A percentile compares a stretch with the other conserved stretches of the same genome.
These are phyloP conservation scores for Astrephomene gubernaculifera DNA, from an alignment of 139 green algal species.

Conservation along the genomic window DNA sequence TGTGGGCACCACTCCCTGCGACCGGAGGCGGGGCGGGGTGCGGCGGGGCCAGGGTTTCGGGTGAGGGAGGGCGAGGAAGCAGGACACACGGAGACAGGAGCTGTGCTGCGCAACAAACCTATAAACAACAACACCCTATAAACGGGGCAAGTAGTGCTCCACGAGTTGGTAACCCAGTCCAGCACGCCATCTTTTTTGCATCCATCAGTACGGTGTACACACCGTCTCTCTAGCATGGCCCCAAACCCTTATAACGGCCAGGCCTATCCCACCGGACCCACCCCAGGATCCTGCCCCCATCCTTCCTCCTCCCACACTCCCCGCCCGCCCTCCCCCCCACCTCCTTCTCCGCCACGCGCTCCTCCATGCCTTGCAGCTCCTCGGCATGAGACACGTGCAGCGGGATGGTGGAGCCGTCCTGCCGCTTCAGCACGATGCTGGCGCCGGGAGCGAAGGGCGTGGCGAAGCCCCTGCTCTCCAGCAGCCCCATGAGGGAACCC, in stretches of 20 bases:
- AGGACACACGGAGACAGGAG: no score
- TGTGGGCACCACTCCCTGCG: slow-evolving; percentile 45
- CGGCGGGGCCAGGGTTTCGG: background rate
- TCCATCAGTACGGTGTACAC: no score
- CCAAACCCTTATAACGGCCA: no score
- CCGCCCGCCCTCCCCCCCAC: background rate
- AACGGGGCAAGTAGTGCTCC: no score
- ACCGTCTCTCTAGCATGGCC: no score
- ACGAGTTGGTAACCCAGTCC: no score
- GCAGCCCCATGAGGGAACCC: slow-evolving; percentile 44
- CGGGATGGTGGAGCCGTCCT: slow-evolving; percentile 46
- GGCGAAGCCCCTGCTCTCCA: slow-evolving; percentile 46
- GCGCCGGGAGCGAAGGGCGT: slow-evolving; percentile 30
- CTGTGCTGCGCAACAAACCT: no score
- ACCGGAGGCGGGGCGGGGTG: background rate
- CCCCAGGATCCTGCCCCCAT: background rate
- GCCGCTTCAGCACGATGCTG: slow-evolving; percentile 45
- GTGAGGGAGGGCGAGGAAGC: background rate
- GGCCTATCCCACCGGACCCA: no score
- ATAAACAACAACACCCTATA: no score
- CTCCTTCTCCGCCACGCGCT: slow-evolving; percentile 21
- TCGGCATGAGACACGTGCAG: background rate
- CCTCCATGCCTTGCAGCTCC: slow-evolving; percentile 25
- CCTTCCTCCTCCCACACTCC: background rate
- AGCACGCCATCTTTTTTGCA: no score